A percentile compares a stretch with the other conserved stretches of the same genome.
These are phyloP conservation scores for Aspergillus persii DNA, from an alignment of 2,329 filamentous ascomycete species.

Conservation along the genomic window DNA sequence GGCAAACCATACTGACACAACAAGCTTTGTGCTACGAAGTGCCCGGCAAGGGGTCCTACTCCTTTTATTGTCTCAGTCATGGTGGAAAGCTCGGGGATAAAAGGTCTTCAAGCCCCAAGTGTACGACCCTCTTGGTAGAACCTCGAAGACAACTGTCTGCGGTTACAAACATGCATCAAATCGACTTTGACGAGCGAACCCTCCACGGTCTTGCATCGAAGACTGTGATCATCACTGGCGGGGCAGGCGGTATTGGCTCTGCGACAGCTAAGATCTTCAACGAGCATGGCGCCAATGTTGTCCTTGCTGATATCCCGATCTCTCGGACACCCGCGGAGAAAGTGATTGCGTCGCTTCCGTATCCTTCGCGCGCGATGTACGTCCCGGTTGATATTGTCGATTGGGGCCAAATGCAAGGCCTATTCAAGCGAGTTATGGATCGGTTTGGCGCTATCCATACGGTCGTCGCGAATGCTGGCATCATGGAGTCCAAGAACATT, in stretches of 20 bases:
- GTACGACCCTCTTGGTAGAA: no score
- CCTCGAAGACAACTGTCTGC: no score
- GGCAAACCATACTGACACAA: no score
- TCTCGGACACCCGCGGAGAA: not conserved
- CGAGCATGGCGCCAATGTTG: not conserved
- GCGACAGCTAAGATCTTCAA: not conserved
- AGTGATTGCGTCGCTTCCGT: not conserved
- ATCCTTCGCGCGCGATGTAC: not conserved
- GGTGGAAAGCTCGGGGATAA: no score
- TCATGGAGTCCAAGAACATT: not conserved
- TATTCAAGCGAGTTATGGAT: not conserved
- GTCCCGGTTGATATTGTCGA: not conserved
- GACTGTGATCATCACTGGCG: not conserved
- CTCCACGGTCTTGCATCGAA: not conserved
- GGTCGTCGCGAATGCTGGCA: not conserved
- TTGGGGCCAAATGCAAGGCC: not conserved
- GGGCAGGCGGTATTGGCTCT: not conserved
- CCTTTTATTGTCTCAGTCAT: no score
- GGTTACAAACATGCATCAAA: not conserved
- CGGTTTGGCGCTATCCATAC: not conserved
- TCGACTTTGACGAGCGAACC: not conserved
- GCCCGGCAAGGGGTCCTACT: no score
- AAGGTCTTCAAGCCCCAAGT: no score
- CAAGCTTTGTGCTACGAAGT: no score
- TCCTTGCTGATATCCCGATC: constrained; percentile 13